phyloP scores from a whole-genome alignment of 75 land plant genomes.

The Selaginella tamariscina region DNA sequence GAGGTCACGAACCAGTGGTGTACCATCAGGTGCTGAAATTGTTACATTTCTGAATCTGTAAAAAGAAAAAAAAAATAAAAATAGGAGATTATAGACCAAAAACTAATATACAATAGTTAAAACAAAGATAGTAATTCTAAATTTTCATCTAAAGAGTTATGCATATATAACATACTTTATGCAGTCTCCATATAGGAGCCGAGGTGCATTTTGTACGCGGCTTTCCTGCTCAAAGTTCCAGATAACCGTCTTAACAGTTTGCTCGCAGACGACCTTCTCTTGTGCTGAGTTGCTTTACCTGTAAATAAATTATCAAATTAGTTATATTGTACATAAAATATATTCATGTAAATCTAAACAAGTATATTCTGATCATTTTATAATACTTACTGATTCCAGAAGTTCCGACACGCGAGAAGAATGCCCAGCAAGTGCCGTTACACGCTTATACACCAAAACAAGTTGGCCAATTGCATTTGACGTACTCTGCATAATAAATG shows the following conservation, averaged over 20 bases:
- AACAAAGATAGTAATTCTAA: too few relatives aligned
- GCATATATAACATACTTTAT: constrained; percentile 24
- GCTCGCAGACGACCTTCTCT: constrained; percentile 25
- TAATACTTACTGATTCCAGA: constrained; percentile 30
- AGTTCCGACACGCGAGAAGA: constrained; percentile 37
- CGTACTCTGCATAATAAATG: constrained; percentile 26
- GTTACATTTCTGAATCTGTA: constrained; percentile 34
- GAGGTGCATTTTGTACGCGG: background rate
- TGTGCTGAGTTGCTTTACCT: constrained; percentile 30
- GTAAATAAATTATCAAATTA: background rate
- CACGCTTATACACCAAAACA: constrained; percentile 31
- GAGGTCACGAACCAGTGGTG: constrained; percentile 29
- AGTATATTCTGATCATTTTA: background rate
- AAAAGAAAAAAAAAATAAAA: constrained; percentile 2
- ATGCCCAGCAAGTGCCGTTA: constrained; percentile 33
- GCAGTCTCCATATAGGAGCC: constrained; percentile 4
- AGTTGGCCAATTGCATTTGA: constrained; percentile 41
- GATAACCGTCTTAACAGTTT: constrained; percentile 1
- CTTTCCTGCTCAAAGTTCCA: constrained; percentile 7
- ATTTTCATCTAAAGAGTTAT: too few relatives aligned
- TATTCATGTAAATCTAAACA: constrained; percentile 5
- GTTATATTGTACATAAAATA: background rate
- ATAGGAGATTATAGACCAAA: background rate
- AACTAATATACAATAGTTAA: too few relatives aligned
- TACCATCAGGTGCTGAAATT: constrained; percentile 34